Percentiles rank a stretch among this genome's conserved stretches.
Conservation (phyloP, 768 basidiomycete genomes). For the Pulveroboletus sp. region DNA sequence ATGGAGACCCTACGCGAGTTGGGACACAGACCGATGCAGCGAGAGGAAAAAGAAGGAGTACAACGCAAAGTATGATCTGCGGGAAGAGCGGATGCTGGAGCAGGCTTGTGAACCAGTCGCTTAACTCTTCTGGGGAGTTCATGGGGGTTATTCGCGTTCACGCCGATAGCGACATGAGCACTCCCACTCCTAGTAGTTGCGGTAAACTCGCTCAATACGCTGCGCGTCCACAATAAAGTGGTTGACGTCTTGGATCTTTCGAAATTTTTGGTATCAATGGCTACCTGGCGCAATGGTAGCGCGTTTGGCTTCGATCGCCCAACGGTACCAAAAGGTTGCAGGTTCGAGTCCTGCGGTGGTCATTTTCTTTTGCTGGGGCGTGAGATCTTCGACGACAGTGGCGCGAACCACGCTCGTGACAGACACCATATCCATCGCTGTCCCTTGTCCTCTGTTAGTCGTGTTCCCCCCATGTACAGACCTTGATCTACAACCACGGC, state of each 20-base stretch:
- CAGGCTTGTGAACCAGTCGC: constrained; percentile 37
- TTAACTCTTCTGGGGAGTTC: constrained; percentile 40
- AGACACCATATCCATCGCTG: background rate
- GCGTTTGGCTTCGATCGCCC: constrained; percentile 88
- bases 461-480: background rate
- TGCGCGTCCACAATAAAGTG: background rate
- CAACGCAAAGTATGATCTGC: constrained; percentile 54
- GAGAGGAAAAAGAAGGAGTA: constrained; percentile 44
- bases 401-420: constrained; percentile 11
- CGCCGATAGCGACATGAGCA: constrained; percentile 28
- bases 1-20: constrained; percentile 30
- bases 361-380: constrained; percentile 29
- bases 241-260: too few relatives aligned
- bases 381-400: constrained; percentile 8
- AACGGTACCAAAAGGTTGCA: constrained; percentile 88
- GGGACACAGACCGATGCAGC: constrained; percentile 29
- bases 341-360: constrained; percentile 95
- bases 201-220: constrained; percentile 19
- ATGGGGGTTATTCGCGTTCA: constrained; percentile 34
- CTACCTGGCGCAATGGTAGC: constrained; percentile 93
- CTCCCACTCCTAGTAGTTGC: constrained; percentile 14
- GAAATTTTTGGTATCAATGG: constrained; percentile 24
- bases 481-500: background rate
- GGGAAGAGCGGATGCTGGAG: constrained; percentile 39
- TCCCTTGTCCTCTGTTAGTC: background rate